Percentiles rank a stretch among this genome's conserved stretches.
These are phyloP conservation scores for Termitomyces sp. DNA, from an alignment of 768 basidiomycete species.

Conservation along the genomic window DNA sequence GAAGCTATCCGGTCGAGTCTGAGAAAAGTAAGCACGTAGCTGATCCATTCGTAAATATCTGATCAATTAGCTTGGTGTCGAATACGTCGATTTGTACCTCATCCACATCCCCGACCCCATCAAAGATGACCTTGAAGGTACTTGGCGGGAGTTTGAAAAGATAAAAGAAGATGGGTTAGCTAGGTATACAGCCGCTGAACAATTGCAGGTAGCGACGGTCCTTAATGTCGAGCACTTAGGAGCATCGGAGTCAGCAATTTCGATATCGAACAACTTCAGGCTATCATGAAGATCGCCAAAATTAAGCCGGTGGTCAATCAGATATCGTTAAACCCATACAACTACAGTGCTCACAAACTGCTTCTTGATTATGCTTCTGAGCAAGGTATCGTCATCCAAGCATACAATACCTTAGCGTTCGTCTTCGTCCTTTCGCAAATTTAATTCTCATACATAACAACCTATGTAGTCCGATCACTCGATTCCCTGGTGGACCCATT, in stretches of 20 bases:
- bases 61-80: slow-evolving; percentile 45
- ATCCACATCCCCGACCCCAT: slow-evolving; percentile 44
- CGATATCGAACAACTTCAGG: slow-evolving; percentile 42
- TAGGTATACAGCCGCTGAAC: slow-evolving; percentile 23
- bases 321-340: slow-evolving; percentile 56
- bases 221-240: not conserved
- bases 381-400: slow-evolving; percentile 50
- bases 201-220: not conserved
- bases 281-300: slow-evolving; percentile 41
- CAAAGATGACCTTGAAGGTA: slow-evolving; percentile 25
- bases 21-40: slow-evolving; percentile 30
- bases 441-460: not conserved
- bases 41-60: not conserved
- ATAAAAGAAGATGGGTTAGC: slow-evolving; percentile 39
- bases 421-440: not conserved
- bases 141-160: slow-evolving; percentile 55
- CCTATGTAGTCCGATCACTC: slow-evolving; percentile 50
- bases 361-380: slow-evolving; percentile 42
- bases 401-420: slow-evolving; percentile 49
- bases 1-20: slow-evolving; percentile 43
- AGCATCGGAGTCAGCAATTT: slow-evolving; percentile 64
- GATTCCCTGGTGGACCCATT: slow-evolving; percentile 57
- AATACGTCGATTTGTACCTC: slow-evolving; percentile 65
- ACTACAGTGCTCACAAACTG: slow-evolving; percentile 38
- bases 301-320: slow-evolving; percentile 68